Evolutionary conservation across 2,329 filamentous ascomycete genomes (phyloP), one percentile per base, ranked within the genome.

Genomic region (Ascochyta koolunga): DNA sequence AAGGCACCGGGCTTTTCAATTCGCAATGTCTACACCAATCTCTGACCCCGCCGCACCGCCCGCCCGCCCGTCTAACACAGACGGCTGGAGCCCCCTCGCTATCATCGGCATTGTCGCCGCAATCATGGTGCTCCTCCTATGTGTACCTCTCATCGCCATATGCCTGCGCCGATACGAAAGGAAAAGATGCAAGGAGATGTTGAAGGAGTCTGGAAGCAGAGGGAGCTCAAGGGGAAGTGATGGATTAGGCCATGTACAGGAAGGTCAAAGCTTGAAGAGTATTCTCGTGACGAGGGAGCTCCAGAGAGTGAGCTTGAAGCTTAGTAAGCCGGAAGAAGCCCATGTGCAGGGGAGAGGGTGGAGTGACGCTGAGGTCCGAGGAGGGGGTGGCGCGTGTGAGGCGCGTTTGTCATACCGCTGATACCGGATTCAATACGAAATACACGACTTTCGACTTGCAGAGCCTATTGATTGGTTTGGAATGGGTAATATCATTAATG

Each of bases 61-160:
- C 4, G 61, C 58, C 7, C 24, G 35, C 15, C 19, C 40, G 5
- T 36, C 48, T 16, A 45, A 39, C 3, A 55, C n/a, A 35, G 58
- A 65, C 21, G 62, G 61, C 46, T 67, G 56, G 39, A 58, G 40
- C 3, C 64, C 65, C 0, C 44, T 56, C 5, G 62, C 65, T 3
- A 62, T 67, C 16, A 64, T 67, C 41, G 61, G 62, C 57, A 67
- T 68, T 38, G 60, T 66, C n/a, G 47, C 59, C 10, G 54, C 61
- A 15, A 55, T 65, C 16, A 47, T 65, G 10, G 21, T 60, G 1
- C 54, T 68, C 3, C 48, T 67, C 29, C 45, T 67, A 3, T 32
- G 48, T 7, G 59, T 68, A 4, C 65, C 64, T 1, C 25, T 68
- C 0, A 59, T 67, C 27, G 65, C 62, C 5, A 46, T 67, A 2